Conservation (phyloP, 1,139 yeast species). For the Hemisphaericaspora xylofermentans region DNA sequence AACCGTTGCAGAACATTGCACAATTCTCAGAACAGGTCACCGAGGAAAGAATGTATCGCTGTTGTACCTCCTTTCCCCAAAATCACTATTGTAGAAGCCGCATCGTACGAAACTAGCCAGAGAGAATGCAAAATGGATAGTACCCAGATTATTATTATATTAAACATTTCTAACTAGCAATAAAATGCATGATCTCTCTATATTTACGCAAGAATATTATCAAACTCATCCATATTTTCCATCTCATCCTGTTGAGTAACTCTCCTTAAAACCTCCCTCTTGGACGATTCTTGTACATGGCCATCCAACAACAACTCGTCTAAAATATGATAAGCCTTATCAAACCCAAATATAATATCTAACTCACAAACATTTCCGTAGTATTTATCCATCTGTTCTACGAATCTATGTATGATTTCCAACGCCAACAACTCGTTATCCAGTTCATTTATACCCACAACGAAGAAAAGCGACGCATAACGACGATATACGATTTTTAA, state of each 20-base stretch:
- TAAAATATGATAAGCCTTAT: conserved; percentile 85
- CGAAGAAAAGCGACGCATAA: conserved; percentile 88
- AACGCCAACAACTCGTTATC: conserved; percentile 86
- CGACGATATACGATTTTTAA: conserved; percentile 86
- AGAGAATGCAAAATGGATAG: too few species aligned
- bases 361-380: conserved; percentile 96
- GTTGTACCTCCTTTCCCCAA: too few species aligned
- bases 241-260: conserved; percentile 76
- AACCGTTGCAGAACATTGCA: too few species aligned
- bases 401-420: conserved; percentile 89
- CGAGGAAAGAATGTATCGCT: too few species aligned
- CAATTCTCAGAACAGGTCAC: too few species aligned
- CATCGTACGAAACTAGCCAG: too few species aligned
- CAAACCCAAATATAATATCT: conserved; percentile 92
- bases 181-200: not conserved
- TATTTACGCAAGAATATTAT: conserved; percentile 34
- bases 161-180: not conserved
- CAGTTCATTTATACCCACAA: conserved; percentile 78
- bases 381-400: conserved; percentile 93
- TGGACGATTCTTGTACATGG: conserved; percentile 78
- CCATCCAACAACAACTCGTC: conserved; percentile 89
- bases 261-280: conserved; percentile 72
- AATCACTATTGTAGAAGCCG: too few species aligned
- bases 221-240: conserved; percentile 52
- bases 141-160: too few species aligned